Conservation (phyloP, 257 asterid species). For the Verbascum thapsus region DNA sequence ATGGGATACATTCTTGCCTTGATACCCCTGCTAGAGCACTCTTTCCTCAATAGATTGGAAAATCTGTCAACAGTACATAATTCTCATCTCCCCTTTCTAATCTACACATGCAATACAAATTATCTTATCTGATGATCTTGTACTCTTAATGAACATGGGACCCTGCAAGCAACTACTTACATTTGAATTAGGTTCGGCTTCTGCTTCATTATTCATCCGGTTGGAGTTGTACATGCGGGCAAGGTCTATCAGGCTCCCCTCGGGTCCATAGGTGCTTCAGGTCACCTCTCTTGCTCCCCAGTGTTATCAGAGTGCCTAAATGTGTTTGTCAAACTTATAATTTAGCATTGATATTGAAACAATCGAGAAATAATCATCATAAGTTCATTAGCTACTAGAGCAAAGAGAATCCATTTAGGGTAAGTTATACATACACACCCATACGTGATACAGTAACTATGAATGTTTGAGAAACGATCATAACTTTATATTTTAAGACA, state of each 20-base stretch:
- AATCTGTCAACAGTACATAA: not conserved
- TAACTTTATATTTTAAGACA: no score
- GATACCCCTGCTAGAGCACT: no score
- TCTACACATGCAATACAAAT: conserved; percentile 4
- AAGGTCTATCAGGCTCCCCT: conserved; percentile 72
- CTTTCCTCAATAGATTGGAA: not conserved
- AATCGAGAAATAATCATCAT: not conserved
- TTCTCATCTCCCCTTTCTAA: conserved; percentile 10
- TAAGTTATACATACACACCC: no score
- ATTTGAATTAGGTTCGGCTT: not conserved
- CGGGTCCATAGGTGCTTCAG: conserved; percentile 63
- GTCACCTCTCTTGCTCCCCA: conserved; percentile 72
- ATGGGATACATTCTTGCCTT: no score
- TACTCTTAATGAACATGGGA: not conserved
- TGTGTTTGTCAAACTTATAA: not conserved
- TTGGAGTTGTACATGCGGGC: conserved; percentile 68
- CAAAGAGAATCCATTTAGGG: no score
- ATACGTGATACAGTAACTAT: no score
- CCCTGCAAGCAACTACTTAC: conserved; percentile 17
- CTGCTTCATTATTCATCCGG: conserved; percentile 25
- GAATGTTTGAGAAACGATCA: no score
- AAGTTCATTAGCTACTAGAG: no score
- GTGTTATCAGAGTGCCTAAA: conserved; percentile 69
- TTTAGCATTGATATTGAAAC: not conserved
- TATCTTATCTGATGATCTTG: not conserved